A percentile compares a stretch with the other conserved stretches of the same genome.
These are phyloP conservation scores for Euclidium syriacum DNA, from an alignment of 345 rosid species.

Conservation along the genomic window DNA sequence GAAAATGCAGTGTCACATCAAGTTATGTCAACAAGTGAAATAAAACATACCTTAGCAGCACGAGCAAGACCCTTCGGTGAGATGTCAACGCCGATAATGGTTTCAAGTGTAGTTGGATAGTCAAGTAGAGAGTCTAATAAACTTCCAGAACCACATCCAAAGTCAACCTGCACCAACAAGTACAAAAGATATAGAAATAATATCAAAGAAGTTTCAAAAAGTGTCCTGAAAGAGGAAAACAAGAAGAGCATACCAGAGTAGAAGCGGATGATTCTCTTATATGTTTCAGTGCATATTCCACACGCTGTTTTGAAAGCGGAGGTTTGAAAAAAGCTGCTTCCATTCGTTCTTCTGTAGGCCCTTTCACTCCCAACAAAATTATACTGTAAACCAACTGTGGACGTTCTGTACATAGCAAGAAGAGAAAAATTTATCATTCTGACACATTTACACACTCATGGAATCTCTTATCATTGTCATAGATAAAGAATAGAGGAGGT, in stretches of 20 bases:
- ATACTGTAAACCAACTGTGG: constrained; percentile 46
- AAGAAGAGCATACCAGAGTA: constrained; percentile 51
- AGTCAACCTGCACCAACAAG: constrained; percentile 56
- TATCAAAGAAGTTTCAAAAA: not conserved
- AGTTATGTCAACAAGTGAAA: not conserved
- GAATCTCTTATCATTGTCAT: constrained; percentile 1
- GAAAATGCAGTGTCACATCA: constrained; percentile 8
- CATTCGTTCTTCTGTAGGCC: constrained; percentile 87
- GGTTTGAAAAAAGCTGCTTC: constrained; percentile 93
- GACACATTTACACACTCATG: not conserved
- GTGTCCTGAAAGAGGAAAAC: not conserved
- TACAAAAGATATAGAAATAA: not conserved
- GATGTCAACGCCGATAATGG: constrained; percentile 77
- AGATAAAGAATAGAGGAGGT: constrained; percentile 14
- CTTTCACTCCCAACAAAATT: constrained; percentile 54
- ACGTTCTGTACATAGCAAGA: constrained; percentile 31
- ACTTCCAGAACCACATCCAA: constrained; percentile 97
- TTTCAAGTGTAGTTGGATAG: constrained; percentile 61
- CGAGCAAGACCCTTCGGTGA: constrained; percentile 73
- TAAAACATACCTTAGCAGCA: constrained; percentile 76
- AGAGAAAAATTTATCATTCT: not conserved
- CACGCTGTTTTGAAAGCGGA: constrained; percentile 92
- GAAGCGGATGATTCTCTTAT: constrained; percentile 67
- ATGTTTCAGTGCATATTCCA: constrained; percentile 78
- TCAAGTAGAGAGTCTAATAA: constrained; percentile 74